Evolutionary conservation across 2,329 filamentous ascomycete species (phyloP).

Genomic region (Fusarium sp.): DNA sequence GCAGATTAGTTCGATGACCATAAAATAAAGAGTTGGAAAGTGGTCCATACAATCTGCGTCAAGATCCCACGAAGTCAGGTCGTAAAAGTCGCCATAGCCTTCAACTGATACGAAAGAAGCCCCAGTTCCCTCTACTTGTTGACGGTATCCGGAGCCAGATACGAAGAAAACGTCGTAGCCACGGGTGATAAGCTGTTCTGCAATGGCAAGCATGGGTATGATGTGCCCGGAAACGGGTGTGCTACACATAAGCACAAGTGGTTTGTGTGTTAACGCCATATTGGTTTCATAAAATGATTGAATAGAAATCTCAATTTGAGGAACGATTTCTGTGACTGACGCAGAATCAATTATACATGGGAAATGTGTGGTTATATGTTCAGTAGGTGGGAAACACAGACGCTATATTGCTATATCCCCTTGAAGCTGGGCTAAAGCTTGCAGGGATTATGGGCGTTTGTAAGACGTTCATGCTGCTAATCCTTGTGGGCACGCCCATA

Average conservation of each 20-base stretch:
- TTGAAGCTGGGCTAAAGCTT: background rate
- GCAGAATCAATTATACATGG: background rate
- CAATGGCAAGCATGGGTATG: conserved; percentile 11
- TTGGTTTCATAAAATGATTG: background rate
- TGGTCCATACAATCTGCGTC: background rate
- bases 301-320: too few species aligned
- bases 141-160: conserved; percentile 1
- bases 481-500: too few species aligned
- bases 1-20: background rate
- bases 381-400: background rate
- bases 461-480: too few species aligned
- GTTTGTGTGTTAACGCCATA: background rate
- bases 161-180: background rate
- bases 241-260: conserved; percentile 1
- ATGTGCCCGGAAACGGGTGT: conserved; percentile 8
- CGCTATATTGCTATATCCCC: background rate
- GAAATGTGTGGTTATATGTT: background rate
- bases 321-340: too few species aligned
- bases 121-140: background rate
- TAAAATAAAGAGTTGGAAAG: background rate
- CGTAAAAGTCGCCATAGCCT: conserved; percentile 9
- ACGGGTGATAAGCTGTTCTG: background rate
- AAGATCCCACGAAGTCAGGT: conserved; percentile 4
- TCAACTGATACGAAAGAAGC: background rate
- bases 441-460: too few species aligned